These are phyloP conservation scores for Eucommia ulmoides DNA, from an alignment of 257 asterid genomes.

Conservation along the genomic window DNA sequence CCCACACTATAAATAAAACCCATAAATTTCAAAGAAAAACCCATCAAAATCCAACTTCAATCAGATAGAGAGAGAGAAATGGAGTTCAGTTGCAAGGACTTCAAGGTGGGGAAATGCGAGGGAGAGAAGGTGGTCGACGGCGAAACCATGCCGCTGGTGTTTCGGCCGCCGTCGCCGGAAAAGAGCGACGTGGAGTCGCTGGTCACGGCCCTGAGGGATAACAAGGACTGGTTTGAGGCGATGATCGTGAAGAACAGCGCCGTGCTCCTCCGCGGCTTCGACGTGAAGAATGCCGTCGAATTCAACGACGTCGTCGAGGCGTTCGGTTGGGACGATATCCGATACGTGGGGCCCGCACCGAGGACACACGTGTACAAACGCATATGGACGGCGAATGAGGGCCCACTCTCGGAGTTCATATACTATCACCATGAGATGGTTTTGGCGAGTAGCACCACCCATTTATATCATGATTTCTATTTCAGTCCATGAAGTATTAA, in stretches of 20 bases:
- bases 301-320: conserved; percentile 64
- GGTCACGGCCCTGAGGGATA: conserved; percentile 25
- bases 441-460: conserved; percentile 36
- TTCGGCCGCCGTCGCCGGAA: conserved; percentile 21
- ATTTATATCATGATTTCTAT: too few species aligned
- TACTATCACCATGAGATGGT: conserved; percentile 90
- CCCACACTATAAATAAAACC: not conserved
- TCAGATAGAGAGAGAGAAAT: conserved; percentile 8
- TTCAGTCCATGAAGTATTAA: too few species aligned
- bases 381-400: conserved; percentile 81
- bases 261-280: conserved; percentile 57
- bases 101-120: conserved; percentile 78
- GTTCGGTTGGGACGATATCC: conserved; percentile 72
- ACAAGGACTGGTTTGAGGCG: conserved; percentile 70
- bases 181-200: conserved; percentile 22
- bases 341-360: conserved; percentile 82
- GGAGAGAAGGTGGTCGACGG: conserved; percentile 68
- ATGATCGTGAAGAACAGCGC: conserved; percentile 70
- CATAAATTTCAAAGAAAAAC: not conserved
- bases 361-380: conserved; percentile 69
- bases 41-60: not conserved
- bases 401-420: conserved; percentile 71
- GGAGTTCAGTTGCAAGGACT: conserved; percentile 52
- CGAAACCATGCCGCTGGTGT: conserved; percentile 63
- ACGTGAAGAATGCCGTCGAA: conserved; percentile 40